These are phyloP conservation scores for Vigna unguiculata DNA, from an alignment of 306 rosid genomes.

Conservation along the genomic window DNA sequence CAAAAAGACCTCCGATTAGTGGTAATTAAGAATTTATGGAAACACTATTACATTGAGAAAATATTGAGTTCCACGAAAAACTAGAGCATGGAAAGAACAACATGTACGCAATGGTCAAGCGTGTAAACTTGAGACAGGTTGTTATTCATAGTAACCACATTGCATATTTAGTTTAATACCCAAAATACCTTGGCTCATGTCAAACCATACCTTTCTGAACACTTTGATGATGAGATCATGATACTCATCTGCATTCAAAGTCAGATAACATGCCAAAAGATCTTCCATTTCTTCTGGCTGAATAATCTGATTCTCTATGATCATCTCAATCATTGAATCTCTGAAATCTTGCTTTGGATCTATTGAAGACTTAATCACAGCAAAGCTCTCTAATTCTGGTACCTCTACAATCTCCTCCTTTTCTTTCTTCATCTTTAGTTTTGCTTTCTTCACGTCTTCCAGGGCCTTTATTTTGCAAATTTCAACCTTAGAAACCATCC, in stretches of 20 bases:
- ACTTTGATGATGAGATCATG: constrained; percentile 89
- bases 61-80: constrained; percentile 11
- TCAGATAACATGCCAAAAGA: constrained; percentile 82
- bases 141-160: constrained; percentile 44
- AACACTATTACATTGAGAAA: neutral
- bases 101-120: constrained; percentile 21
- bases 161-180: constrained; percentile 47
- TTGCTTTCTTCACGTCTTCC: constrained; percentile 71
- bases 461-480: constrained; percentile 72
- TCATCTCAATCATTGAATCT: constrained; percentile 98
- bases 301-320: constrained; percentile 65
- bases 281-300: constrained; percentile 81
- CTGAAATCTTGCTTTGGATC: constrained; percentile 85
- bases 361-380: constrained; percentile 77
- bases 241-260: constrained; percentile 83
- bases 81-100: constrained; percentile 39
- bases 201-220: constrained; percentile 91
- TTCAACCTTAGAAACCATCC: constrained; percentile 72
- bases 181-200: constrained; percentile 56
- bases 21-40: constrained; percentile 5
- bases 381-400: constrained; percentile 68
- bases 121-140: constrained; percentile 26
- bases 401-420: constrained; percentile 47
- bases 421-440: constrained; percentile 59
- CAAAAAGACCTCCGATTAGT: neutral